Conservation (phyloP, 2,329 filamentous ascomycete genomes). For the Colletotrichum tanaceti region DNA sequence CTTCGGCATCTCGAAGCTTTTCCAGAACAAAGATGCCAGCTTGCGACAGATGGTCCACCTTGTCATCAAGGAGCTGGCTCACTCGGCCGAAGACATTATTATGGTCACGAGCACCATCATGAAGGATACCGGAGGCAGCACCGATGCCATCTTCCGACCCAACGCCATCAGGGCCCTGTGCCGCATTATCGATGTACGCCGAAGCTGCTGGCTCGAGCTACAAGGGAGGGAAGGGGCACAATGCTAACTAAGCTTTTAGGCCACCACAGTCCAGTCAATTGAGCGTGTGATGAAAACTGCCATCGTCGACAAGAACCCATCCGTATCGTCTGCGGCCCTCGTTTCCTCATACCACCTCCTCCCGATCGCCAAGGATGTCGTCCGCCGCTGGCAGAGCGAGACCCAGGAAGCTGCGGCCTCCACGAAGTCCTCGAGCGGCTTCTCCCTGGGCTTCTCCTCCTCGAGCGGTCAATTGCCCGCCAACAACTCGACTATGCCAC, state of each 20-base stretch:
- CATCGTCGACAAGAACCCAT: constrained; percentile 98
- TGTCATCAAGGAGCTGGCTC: constrained; percentile 96
- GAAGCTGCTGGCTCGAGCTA: constrained; percentile 27
- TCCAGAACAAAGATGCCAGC: constrained; percentile 99
- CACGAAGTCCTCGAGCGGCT: constrained; percentile 87
- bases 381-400: constrained; percentile 97
- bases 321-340: constrained; percentile 93
- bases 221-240: neutral
- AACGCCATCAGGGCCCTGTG: constrained; percentile 97
- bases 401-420: constrained; percentile 95
- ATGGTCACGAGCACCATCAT: constrained; percentile 99
- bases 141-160: constrained; percentile 91
- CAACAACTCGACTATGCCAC: constrained; percentile 96
- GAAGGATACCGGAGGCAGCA: constrained; percentile 98
- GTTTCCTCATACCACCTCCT: constrained; percentile 98
- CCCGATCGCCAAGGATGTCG: constrained; percentile 93
- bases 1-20: constrained; percentile 98
- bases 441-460: constrained; percentile 91
- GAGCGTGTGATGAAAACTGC: constrained; percentile 99
- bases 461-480: constrained; percentile 79
- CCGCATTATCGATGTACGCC: constrained; percentile 91
- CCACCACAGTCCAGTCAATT: constrained; percentile 95
- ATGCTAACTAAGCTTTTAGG: constrained; percentile 60
- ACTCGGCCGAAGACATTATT: constrained; percentile 97
- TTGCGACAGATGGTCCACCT: constrained; percentile 99